Percentiles rank a stretch among this genome's conserved stretches.
These are phyloP conservation scores for Kodamaea sp. DNA, from an alignment of 1,139 yeast species.

Conservation along the genomic window DNA sequence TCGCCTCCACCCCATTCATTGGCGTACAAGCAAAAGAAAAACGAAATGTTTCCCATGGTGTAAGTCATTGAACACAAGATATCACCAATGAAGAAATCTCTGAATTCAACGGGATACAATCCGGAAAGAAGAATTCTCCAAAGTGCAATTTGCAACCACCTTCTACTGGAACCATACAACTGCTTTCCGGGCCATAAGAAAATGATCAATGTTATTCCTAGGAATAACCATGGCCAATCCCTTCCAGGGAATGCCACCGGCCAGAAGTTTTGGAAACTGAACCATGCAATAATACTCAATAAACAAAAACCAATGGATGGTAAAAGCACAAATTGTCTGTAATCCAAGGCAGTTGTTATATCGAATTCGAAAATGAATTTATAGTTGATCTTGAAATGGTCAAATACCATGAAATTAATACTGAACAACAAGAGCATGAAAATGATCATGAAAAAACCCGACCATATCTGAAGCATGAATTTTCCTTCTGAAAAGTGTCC, in stretches of 20 bases:
- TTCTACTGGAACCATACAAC: slow-evolving; percentile 55
- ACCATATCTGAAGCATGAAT: slow-evolving; percentile 84
- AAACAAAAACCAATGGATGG: slow-evolving; percentile 62
- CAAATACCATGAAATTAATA: slow-evolving; percentile 73
- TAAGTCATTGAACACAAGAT: slow-evolving; percentile 85
- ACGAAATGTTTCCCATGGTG: slow-evolving; percentile 79
- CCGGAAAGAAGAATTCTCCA: slow-evolving; percentile 82
- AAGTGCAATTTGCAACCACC: slow-evolving; percentile 72
- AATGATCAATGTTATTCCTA: slow-evolving; percentile 52
- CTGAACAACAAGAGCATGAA: slow-evolving; percentile 65
- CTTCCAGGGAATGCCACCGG: slow-evolving; percentile 59
- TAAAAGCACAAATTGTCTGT: slow-evolving; percentile 60
- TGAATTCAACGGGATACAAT: slow-evolving; percentile 88
- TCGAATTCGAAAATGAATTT: slow-evolving; percentile 90
- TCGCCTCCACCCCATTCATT: slow-evolving; percentile 58
- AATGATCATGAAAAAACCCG: slow-evolving; percentile 73
- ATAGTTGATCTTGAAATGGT: slow-evolving; percentile 74
- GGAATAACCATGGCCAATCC: slow-evolving; percentile 80
- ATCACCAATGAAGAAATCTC: slow-evolving; percentile 93
- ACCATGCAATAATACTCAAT: slow-evolving; percentile 66
- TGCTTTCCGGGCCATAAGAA: slow-evolving; percentile 67
- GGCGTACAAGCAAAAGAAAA: slow-evolving; percentile 81
- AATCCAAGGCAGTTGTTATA: slow-evolving; percentile 67
- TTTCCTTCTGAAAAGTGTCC: slow-evolving; percentile 51
- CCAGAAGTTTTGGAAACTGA: slow-evolving; percentile 74